These are phyloP conservation scores for Fusarium chuoi DNA, from an alignment of 2,329 filamentous ascomycete species.

Conservation along the genomic window DNA sequence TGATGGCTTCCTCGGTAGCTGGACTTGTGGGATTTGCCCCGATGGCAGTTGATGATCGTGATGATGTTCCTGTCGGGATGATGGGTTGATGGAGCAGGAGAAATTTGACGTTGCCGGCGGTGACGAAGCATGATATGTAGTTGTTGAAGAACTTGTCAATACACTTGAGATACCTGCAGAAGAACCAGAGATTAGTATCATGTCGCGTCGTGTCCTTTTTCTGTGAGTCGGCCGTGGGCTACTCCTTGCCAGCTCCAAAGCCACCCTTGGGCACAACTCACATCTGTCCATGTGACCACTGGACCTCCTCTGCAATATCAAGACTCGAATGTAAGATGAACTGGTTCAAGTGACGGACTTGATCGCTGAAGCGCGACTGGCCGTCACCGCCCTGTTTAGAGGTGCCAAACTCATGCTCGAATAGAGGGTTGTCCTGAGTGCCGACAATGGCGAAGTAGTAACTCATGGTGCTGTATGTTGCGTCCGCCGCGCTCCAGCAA, in stretches of 20 bases:
- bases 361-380: slow-evolving; percentile 85
- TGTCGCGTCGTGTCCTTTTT: background rate
- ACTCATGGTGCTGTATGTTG: slow-evolving; percentile 72
- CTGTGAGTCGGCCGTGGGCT: background rate
- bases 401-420: slow-evolving; percentile 96
- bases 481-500: slow-evolving; percentile 36
- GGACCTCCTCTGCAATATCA: slow-evolving; percentile 95
- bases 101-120: slow-evolving; percentile 91
- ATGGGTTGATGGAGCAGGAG: slow-evolving; percentile 89
- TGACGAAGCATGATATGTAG: slow-evolving; percentile 94
- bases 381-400: slow-evolving; percentile 97
- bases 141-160: slow-evolving; percentile 97
- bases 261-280: slow-evolving; percentile 54
- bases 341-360: slow-evolving; percentile 93
- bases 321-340: slow-evolving; percentile 95
- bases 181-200: slow-evolving; percentile 2
- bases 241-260: background rate
- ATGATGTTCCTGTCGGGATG: slow-evolving; percentile 54
- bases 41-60: slow-evolving; percentile 73
- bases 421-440: slow-evolving; percentile 93
- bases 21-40: slow-evolving; percentile 87
- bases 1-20: slow-evolving; percentile 93
- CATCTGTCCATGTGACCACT: slow-evolving; percentile 91
- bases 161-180: slow-evolving; percentile 88
- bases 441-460: slow-evolving; percentile 99